phyloP scores from a whole-genome alignment of 805 yeast species.

The Schizosaccharomyces cryophilus region DNA sequence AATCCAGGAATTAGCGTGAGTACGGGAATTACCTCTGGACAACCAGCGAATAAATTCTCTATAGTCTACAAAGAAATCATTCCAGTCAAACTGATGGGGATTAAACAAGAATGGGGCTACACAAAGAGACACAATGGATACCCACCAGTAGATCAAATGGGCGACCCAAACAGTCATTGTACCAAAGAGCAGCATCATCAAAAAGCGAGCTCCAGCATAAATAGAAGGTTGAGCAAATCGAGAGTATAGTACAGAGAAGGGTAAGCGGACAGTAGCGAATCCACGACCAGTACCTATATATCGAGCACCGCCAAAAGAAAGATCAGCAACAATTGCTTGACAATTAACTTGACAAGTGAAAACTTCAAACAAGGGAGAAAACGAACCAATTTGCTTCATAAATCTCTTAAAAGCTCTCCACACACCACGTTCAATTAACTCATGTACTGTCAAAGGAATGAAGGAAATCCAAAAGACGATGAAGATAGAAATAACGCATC shows the following conservation, averaged over 20 bases:
- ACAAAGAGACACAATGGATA: conserved; percentile 63
- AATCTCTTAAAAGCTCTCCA: conserved; percentile 51
- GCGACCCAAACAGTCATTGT: conserved; percentile 79
- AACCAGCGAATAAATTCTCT: conserved; percentile 80
- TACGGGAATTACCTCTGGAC: conserved; percentile 47
- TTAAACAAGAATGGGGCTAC: conserved; percentile 86
- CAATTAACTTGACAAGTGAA: conserved; percentile 88
- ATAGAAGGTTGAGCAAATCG: conserved; percentile 55
- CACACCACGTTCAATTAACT: conserved; percentile 61
- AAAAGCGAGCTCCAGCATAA: conserved; percentile 48
- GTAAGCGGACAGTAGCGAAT: conserved; percentile 61
- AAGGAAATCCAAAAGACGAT: conserved; percentile 84
- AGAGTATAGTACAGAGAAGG: conserved; percentile 49
- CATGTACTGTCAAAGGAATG: conserved; percentile 69
- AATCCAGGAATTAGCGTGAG: conserved; percentile 58
- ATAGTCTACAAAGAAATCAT: conserved; percentile 88
- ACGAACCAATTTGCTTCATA: conserved; percentile 47
- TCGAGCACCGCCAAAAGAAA: conserved; percentile 75
- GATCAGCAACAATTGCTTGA: conserved; percentile 43
- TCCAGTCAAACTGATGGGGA: conserved; percentile 94
- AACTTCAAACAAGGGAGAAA: conserved; percentile 83
- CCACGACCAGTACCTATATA: conserved; percentile 88
- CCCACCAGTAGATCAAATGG: conserved; percentile 92
- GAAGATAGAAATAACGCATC: conserved; percentile 70
- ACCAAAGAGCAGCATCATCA: conserved; percentile 49